Base-by-base conservation (phyloP, 768 basidiomycete species). In the Mycena crocata region DNA sequence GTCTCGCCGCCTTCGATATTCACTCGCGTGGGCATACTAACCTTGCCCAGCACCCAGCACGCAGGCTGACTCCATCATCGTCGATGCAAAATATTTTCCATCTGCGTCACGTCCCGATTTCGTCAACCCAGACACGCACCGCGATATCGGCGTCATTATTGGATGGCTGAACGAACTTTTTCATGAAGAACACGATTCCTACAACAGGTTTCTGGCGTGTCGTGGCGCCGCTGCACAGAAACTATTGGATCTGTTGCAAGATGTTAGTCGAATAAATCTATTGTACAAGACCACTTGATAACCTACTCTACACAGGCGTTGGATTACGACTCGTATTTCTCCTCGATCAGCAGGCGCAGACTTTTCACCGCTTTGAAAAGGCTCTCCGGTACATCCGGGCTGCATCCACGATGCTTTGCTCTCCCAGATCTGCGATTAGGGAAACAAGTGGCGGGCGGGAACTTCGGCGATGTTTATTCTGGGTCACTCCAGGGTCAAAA, bases 341-440 rank as follows among this genome's bases (percentile, higher is more conserved):
- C 26, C 9, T 28, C 46, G 17, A 30, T 26, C 8, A 39, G 17
- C 10, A 46, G 54, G 46, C 55, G 42, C 9, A 2, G 13, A 10
- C 19, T 64, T 12, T 57, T 40, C 26, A 39, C 49, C 7, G 46
- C 35, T 17, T 17, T 64, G 5, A 35, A 37, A 10, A 26, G 46
- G 8, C 54, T 64, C 54, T 64, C 62, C 32, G 19, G 39, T 3
- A 23, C 17, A 7, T 64, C 62, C 1, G 34, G 45, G 0, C 37
- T 64, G 1, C 62, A 64, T 30, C 62, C 62, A 21, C 24, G 21
- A 17, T 64, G 62, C 31, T 48, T 57, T 24, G 1, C 55, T 42
- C 46, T 64, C 14, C 4, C 37, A 0, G 55, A 26, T 26, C 24
- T 64, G 55, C 35, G 57, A n/a, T 35, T 31, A 21, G 39, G 46